phyloP scores from a whole-genome alignment of 306 rosid genomes.

The Lablab purpureus region DNA sequence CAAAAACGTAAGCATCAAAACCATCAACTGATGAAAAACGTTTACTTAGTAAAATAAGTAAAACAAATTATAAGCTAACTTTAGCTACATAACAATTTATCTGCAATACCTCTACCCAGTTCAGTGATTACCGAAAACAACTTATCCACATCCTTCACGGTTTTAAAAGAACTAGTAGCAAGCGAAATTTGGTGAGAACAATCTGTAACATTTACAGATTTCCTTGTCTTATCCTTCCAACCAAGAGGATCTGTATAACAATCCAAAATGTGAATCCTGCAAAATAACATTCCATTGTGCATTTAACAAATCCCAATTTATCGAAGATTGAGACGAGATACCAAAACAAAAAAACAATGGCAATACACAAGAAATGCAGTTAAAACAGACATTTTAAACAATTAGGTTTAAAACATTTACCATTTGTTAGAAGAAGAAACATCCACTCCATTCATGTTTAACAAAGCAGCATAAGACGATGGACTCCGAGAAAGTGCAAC shows the following conservation, averaged over 20 bases:
- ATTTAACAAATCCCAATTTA: neutral
- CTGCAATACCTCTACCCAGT: slow-evolving; percentile 73
- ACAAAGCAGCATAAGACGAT: slow-evolving; percentile 60
- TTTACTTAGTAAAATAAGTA: neutral
- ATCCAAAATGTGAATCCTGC: slow-evolving; percentile 90
- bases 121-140: slow-evolving; percentile 61
- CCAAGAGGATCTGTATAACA: slow-evolving; percentile 98
- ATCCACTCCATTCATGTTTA: slow-evolving; percentile 63
- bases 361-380: slow-evolving; percentile 9
- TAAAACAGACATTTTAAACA: neutral
- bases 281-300: slow-evolving; percentile 32
- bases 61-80: neutral
- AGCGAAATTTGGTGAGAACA: slow-evolving; percentile 52
- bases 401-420: slow-evolving; percentile 44
- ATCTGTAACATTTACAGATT: slow-evolving; percentile 46
- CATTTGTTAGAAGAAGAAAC: slow-evolving; percentile 63
- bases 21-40: neutral
- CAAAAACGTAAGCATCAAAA: neutral
- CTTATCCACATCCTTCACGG: slow-evolving; percentile 70
- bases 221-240: slow-evolving; percentile 72
- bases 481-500: slow-evolving; percentile 81
- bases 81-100: slow-evolving; percentile 7
- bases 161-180: slow-evolving; percentile 54
- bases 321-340: neutral
- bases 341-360: neutral